A percentile compares a stretch with the other conserved stretches of the same genome.
phyloP scores from a whole-genome alignment of 176 grass and related monocot species.

The Aegilops speltoides region DNA sequence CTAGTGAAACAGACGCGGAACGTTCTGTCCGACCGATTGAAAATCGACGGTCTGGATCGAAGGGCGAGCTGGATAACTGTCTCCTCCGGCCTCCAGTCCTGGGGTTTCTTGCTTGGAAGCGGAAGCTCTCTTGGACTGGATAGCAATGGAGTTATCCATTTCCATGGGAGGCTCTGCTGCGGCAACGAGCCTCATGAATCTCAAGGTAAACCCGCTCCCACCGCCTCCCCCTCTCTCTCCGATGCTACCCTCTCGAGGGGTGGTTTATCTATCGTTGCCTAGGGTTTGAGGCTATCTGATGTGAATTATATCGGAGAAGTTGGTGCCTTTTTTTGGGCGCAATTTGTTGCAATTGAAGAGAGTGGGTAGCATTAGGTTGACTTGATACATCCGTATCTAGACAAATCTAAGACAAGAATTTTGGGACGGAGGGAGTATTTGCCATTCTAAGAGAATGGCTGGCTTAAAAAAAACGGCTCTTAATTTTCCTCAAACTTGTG shows the following conservation, averaged over 20 bases:
- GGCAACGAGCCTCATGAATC: neutral
- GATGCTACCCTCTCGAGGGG: neutral
- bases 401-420: too few species aligned
- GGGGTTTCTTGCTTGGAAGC: neutral
- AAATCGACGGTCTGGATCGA: conserved; percentile 4
- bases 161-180: conserved; percentile 7
- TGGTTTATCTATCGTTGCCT: neutral
- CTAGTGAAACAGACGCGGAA: neutral
- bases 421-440: too few species aligned
- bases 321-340: neutral
- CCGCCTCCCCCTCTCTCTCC: neutral
- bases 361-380: too few species aligned
- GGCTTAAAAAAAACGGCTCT: neutral
- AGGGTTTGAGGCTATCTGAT: neutral
- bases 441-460: neutral
- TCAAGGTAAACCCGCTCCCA: conserved; percentile 22
- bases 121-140: neutral
- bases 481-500: neutral
- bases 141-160: conserved; percentile 41
- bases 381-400: too few species aligned
- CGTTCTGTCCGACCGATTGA: neutral
- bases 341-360: neutral
- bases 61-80: neutral
- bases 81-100: neutral
- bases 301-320: neutral